phyloP scores from a whole-genome alignment of 345 rosid species.

The Syzygium oleosum region DNA sequence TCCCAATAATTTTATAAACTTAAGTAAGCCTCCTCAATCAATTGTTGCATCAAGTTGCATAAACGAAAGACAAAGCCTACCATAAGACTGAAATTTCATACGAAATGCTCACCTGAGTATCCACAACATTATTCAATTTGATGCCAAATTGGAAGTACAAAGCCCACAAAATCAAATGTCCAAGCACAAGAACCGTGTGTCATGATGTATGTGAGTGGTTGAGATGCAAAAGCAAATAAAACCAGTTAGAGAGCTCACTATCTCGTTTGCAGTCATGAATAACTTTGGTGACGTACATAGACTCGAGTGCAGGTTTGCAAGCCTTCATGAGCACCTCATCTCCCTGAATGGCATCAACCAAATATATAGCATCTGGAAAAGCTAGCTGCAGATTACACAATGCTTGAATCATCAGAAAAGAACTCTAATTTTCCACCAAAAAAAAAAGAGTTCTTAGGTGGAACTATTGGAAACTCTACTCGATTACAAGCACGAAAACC shows the following conservation, averaged over 20 bases:
- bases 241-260: slow-evolving; percentile 72
- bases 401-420: not conserved
- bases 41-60: not conserved
- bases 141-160: slow-evolving; percentile 91
- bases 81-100: not conserved
- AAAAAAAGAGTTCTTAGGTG: not conserved
- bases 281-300: slow-evolving; percentile 76
- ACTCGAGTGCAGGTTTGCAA: slow-evolving; percentile 97
- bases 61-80: not conserved
- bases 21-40: not conserved
- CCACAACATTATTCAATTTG: slow-evolving; percentile 70
- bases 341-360: slow-evolving; percentile 79
- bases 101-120: slow-evolving; percentile 64
- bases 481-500: not conserved
- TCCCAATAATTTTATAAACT: not conserved
- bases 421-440: not conserved
- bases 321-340: slow-evolving; percentile 66
- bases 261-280: slow-evolving; percentile 99
- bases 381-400: slow-evolving; percentile 63
- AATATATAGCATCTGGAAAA: slow-evolving; percentile 76
- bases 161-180: slow-evolving; percentile 41
- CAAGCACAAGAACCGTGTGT: not conserved
- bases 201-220: slow-evolving; percentile 2
- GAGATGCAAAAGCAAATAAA: slow-evolving; percentile 10
- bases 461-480: not conserved